phyloP scores from a whole-genome alignment of 371 early-diverging fungal species.

The Actinomucor elegans region DNA sequence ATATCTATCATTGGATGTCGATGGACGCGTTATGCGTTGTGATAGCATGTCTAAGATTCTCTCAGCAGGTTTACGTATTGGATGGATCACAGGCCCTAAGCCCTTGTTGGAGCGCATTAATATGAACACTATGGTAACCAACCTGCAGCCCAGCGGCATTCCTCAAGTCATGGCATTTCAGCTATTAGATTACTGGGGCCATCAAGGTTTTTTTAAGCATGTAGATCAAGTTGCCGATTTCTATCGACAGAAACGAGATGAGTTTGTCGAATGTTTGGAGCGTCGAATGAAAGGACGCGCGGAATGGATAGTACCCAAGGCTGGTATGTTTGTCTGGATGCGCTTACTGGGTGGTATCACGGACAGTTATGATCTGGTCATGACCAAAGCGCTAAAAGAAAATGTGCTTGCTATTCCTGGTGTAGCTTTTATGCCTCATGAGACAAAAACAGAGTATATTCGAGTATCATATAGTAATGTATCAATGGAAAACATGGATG shows the following conservation, averaged over 20 bases:
- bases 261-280: slow-evolving; percentile 56
- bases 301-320: slow-evolving; percentile 67
- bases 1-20: slow-evolving; percentile 77
- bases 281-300: slow-evolving; percentile 64
- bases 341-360: slow-evolving; percentile 58
- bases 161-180: slow-evolving; percentile 66
- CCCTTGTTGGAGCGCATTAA: slow-evolving; percentile 69
- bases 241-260: slow-evolving; percentile 65
- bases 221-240: slow-evolving; percentile 54
- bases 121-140: slow-evolving; percentile 70
- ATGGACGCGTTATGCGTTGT: slow-evolving; percentile 81
- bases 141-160: slow-evolving; percentile 75
- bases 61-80: slow-evolving; percentile 76
- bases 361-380: slow-evolving; percentile 68
- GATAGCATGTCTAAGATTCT: slow-evolving; percentile 84
- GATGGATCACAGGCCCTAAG: slow-evolving; percentile 76
- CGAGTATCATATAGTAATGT: slow-evolving; percentile 70
- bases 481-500: slow-evolving; percentile 61
- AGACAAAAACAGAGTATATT: slow-evolving; percentile 33
- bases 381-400: slow-evolving; percentile 67
- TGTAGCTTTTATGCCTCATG: slow-evolving; percentile 29
- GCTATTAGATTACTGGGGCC: slow-evolving; percentile 62
- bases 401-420: slow-evolving; percentile 77
- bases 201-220: slow-evolving; percentile 71
- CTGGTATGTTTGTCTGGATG: slow-evolving; percentile 87